Evolutionary conservation across 192 early-diverging fungal genomes (phyloP).

Genomic region (Allomyces javanicus): DNA sequence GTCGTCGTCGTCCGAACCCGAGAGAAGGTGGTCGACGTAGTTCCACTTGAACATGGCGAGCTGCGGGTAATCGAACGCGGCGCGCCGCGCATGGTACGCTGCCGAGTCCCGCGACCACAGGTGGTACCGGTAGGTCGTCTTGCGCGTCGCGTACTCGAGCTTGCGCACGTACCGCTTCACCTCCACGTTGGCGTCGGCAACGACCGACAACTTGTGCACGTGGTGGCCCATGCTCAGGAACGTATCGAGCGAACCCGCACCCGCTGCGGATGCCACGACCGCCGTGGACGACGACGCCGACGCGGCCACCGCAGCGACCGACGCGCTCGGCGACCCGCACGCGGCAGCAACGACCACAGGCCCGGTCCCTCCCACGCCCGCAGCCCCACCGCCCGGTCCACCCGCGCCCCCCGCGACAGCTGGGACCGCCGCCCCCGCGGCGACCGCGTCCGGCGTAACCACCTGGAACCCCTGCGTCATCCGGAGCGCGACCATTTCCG

Average conservation of each 20-base stretch:
- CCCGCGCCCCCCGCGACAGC: background rate
- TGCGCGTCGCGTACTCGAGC: constrained; percentile 28
- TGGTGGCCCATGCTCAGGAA: constrained; percentile 77
- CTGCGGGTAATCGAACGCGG: constrained; percentile 56
- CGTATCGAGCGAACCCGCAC: constrained; percentile 14
- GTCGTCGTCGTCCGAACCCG: constrained; percentile 27
- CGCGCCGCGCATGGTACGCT: constrained; percentile 30
- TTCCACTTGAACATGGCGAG: constrained; percentile 79
- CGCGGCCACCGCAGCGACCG: constrained; percentile 2
- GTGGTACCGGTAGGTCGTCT: constrained; percentile 50
- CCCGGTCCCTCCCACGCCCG: constrained; percentile 1
- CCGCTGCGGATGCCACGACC: constrained; percentile 5
- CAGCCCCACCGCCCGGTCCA: constrained; percentile 1
- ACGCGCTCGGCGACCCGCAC: constrained; percentile 1
- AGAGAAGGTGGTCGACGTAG: constrained; percentile 72
- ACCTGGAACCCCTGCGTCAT: constrained; percentile 84
- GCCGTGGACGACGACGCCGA: background rate
- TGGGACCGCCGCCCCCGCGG: constrained; percentile 4
- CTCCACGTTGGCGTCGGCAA: constrained; percentile 48
- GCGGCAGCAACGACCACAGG: constrained; percentile 1
- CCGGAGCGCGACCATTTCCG: constrained; percentile 75
- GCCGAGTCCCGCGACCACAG: constrained; percentile 64
- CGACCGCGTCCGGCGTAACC: constrained; percentile 24
- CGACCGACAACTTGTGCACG: constrained; percentile 59
- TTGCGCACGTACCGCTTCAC: constrained; percentile 69